Evolutionary conservation across 495 filamentous ascomycete species (phyloP), one percentile per base, ranked within the genome.

Genomic region (Talaromyces ruber): DNA sequence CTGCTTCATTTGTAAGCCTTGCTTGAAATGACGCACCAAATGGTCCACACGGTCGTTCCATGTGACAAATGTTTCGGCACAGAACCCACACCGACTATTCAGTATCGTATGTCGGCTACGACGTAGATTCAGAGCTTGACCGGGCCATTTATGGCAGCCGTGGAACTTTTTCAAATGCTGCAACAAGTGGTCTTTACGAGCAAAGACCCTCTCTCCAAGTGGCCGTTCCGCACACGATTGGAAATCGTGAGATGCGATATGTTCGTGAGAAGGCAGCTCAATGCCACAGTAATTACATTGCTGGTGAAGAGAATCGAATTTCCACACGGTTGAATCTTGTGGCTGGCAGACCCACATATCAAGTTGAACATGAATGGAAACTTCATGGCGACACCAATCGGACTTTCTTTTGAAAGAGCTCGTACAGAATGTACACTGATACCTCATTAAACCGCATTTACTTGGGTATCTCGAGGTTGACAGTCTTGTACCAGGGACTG

Each of bases 371-470:
- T 94, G 90, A 21, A 92, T 75, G 21, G 87, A 89, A 64, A 90
- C 92, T 69, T 94, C 90, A 70, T 94, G 90, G 37, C 90, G 80
- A 58, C 86, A 81, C 90, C 90, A 94, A 71, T 94, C 90, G 71
- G 91, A 88, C 71, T 92, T 91, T 58, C 86, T 91, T 62, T 86
- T 85, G 74, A 93, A 93, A 0, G 85, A 88, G 61, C 90, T 85
- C 0, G 85, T 85, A 68, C 90, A 94, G 75, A 94, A 94, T 8
- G 90, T 94, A 71, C 90, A 94, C 67, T 92, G 87, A 73, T 86
- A 94, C 55, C 67, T 4, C 81, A 83, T 16, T 8, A 12, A 26
- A 22, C 3, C 7, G 34, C 18, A 58, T 9, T 18, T 61, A 82
- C 78, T 61, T 72, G 84, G 18, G 75, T 71, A 24, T 82, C 9